phyloP scores from a whole-genome alignment of 2,329 filamentous ascomycete species.

The Xylaria sp. region DNA sequence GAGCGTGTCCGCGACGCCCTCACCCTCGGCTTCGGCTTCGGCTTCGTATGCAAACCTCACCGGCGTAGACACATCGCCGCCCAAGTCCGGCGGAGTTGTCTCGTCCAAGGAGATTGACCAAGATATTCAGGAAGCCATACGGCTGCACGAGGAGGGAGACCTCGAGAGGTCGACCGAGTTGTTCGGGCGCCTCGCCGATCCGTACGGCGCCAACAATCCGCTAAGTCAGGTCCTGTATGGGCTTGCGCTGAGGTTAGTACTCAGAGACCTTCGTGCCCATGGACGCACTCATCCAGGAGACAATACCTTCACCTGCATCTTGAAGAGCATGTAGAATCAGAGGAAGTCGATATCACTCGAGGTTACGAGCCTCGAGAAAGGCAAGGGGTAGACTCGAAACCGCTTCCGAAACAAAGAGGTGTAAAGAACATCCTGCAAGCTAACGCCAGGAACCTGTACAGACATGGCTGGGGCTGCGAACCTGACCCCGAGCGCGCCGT shows the following conservation, averaged over 20 bases:
- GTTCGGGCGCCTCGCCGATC: constrained; percentile 86
- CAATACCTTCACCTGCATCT: neutral
- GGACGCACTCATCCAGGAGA: constrained; percentile 15
- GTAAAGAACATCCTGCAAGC: constrained; percentile 29
- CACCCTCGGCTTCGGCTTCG: constrained; percentile 20
- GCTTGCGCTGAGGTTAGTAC: constrained; percentile 80
- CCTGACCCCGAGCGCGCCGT: constrained; percentile 79
- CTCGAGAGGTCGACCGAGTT: constrained; percentile 82
- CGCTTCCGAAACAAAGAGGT: constrained; percentile 2
- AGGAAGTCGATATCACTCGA: neutral
- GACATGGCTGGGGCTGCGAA: constrained; percentile 92
- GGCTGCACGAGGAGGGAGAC: constrained; percentile 86
- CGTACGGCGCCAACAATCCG: constrained; percentile 86
- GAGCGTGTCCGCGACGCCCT: constrained; percentile 38
- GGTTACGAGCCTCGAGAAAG: neutral
- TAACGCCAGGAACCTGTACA: constrained; percentile 53
- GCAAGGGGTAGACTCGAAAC: neutral
- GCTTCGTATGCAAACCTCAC: constrained; percentile 47
- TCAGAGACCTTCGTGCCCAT: constrained; percentile 11
- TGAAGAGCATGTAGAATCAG: neutral
- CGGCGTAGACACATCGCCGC: constrained; percentile 26
- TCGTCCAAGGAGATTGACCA: constrained; percentile 67
- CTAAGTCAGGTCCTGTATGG: constrained; percentile 96
- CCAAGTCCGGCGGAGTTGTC: constrained; percentile 49
- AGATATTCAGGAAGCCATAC: constrained; percentile 95